Evolutionary conservation across 2,329 filamentous ascomycete species (phyloP).

Genomic region (Lecanicillium sp.): DNA sequence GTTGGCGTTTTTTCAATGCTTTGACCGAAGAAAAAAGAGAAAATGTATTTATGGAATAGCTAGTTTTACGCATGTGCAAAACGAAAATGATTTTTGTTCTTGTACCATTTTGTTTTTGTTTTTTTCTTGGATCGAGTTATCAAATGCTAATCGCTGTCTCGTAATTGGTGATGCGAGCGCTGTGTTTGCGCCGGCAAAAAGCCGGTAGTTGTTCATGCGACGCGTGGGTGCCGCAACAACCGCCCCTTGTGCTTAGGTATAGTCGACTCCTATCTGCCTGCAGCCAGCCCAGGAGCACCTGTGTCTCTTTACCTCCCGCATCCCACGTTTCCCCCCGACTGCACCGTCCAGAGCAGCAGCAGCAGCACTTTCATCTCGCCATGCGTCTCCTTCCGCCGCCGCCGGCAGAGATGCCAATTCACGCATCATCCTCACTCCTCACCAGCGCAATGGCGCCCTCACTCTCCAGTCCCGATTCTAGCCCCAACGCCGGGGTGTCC

Average conservation of each 20-base stretch:
- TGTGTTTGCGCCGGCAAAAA: constrained; percentile 5
- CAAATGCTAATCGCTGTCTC: neutral
- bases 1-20: constrained; percentile 11
- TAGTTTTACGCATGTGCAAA: neutral
- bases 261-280: neutral
- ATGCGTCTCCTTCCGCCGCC: constrained; percentile 1
- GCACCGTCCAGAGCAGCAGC: neutral
- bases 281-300: neutral
- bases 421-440: neutral
- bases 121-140: too few relatives aligned
- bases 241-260: neutral
- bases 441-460: constrained; percentile 13
- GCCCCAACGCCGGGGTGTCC: constrained; percentile 48
- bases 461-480: constrained; percentile 28
- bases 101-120: too few relatives aligned
- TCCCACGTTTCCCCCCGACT: neutral
- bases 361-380: neutral
- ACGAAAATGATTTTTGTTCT: neutral
- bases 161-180: neutral
- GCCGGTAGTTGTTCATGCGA: neutral
- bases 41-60: constrained; percentile 10
- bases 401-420: neutral
- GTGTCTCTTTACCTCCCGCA: neutral
- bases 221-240: neutral
- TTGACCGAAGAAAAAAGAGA: neutral